Base-by-base conservation (phyloP, 2,329 filamentous ascomycete species). In the Trichoderma asperellum region DNA sequence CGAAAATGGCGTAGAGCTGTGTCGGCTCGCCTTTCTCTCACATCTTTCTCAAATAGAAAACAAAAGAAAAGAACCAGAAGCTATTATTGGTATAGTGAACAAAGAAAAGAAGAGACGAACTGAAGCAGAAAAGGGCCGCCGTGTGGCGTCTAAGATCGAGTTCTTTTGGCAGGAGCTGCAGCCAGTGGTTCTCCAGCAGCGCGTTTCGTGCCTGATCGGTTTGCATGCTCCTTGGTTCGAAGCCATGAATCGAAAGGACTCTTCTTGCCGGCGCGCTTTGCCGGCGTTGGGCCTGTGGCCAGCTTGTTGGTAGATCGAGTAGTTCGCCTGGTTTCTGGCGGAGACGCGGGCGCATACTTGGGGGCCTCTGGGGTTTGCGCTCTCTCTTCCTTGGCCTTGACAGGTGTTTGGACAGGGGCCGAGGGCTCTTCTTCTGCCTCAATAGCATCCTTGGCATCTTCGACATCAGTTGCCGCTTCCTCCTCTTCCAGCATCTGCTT, bases 241-340 rank as follows among this genome's bases (percentile, higher is more conserved):
- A 83, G 86, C 90, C 90, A 93, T 49, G 83, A 83, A 73, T 91
- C 89, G 74, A 93, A 93, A 2, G 88, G 88, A 73, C 86, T 89
- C 69, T 81, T 81, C 72, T 81, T 75, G 56, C 75, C 74, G 70
- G 73, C 69, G 73, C 70, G 70, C 73, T 82, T 85, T 71, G 81
- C 74, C 0, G 85, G 82, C 10, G 82, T 82, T 12, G 76, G 72
- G 14, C 81, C 80, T 4, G 81, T 79, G 35, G 76, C 73, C 67
- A 85, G 81, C 80, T 86, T 87, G 75, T 85, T 84, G 57, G 81
- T 76, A 14, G 85, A 84, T 59, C 90, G 86, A 16, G 88, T 91
- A 16, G 85, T 82, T 73, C 89, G 86, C 66, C 81, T 83, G 4
- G 88, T 90, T 43, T 86, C 85, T 7, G 90, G 89, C 21, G 90